Conservation (phyloP, 306 rosid genomes). For the Trifolium repens region DNA sequence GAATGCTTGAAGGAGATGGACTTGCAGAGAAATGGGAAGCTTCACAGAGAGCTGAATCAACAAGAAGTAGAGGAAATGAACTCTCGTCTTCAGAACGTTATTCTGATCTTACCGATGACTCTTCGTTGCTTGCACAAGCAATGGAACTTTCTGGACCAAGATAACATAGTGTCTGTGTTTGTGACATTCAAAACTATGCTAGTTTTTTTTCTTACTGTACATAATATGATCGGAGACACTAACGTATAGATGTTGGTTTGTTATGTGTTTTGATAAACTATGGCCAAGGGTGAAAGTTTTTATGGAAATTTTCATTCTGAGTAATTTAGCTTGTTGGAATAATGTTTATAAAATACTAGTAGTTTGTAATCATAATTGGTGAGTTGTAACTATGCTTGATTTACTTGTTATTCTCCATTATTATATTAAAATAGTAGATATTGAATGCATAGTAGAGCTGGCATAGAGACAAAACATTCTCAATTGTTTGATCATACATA, state of each 20-base stretch:
- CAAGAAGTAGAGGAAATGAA: conserved; percentile 73
- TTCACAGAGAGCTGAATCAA: conserved; percentile 80
- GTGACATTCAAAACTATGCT: not conserved
- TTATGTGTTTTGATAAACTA: conserved; percentile 27
- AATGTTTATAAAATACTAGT: conserved; percentile 41
- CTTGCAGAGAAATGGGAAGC: conserved; percentile 99
- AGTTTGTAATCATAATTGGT: conserved; percentile 38
- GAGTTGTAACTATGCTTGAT: not conserved
- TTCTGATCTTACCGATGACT: conserved; percentile 95
- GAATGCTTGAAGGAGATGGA: conserved; percentile 99
- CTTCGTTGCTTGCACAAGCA: conserved; percentile 93
- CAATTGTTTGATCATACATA: no score
- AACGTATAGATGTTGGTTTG: conserved; percentile 50
- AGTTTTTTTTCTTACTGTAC: conserved; percentile 49
- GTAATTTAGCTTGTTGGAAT: conserved; percentile 47
- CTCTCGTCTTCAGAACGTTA: conserved; percentile 86
- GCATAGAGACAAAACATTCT: not conserved
- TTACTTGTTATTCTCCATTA: not conserved
- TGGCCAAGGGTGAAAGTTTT: conserved; percentile 30
- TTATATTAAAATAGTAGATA: not conserved
- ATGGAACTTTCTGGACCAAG: conserved; percentile 99
- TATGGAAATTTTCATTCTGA: conserved; percentile 33
- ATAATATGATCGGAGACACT: conserved; percentile 49
- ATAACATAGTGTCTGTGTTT: conserved; percentile 37
- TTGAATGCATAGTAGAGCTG: no score